Conservation (phyloP, 768 basidiomycete species). For the Amanita subjunquillea region DNA sequence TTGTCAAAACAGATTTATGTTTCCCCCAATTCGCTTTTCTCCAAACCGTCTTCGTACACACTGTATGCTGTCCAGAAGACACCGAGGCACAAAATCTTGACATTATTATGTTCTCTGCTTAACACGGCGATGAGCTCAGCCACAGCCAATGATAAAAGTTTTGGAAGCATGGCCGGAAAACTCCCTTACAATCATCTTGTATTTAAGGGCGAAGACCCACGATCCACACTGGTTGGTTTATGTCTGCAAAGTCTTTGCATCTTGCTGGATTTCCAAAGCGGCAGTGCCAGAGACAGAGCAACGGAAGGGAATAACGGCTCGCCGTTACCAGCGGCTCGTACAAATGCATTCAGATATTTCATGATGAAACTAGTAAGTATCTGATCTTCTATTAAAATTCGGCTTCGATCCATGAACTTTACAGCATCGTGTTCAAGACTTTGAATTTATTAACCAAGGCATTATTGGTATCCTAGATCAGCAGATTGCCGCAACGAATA, state of each 20-base stretch:
- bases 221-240: conserved; percentile 59
- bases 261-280: conserved; percentile 75
- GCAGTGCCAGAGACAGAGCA: conserved; percentile 48
- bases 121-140: conserved; percentile 81
- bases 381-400: conserved; percentile 3
- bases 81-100: conserved; percentile 76
- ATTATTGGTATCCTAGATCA: conserved; percentile 59
- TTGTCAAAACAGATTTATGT: conserved; percentile 88
- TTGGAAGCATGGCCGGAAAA: conserved; percentile 65
- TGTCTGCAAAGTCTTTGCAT: conserved; percentile 73
- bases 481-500: conserved; percentile 64
- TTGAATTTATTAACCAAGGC: conserved; percentile 74
- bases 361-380: conserved; percentile 72
- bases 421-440: conserved; percentile 86
- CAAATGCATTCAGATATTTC: conserved; percentile 90
- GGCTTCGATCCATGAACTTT: conserved; percentile 5
- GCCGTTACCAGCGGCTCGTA: conserved; percentile 45
- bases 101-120: conserved; percentile 84
- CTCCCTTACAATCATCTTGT: conserved; percentile 86
- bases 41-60: conserved; percentile 67
- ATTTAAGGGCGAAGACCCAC: conserved; percentile 79
- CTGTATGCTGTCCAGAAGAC: conserved; percentile 70
- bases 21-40: conserved; percentile 57
- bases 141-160: conserved; percentile 35
- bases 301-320: conserved; percentile 33